Conservation (phyloP, 1,139 yeast genomes). For the Saccharomyces hybrid region DNA sequence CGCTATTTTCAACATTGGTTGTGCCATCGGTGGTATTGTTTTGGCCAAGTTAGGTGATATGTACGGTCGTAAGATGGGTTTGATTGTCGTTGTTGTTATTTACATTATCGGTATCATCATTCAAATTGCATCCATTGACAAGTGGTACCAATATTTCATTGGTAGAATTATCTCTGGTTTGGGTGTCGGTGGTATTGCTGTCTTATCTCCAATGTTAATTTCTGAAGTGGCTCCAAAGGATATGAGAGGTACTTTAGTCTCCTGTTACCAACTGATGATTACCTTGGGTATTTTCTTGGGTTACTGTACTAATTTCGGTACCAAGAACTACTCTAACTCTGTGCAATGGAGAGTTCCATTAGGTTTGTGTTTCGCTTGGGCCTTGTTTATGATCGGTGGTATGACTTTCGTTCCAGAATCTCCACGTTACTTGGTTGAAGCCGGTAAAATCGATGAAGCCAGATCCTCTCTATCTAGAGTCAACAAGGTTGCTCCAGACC, state of each 20-base stretch:
- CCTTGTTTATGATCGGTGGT: slow-evolving; percentile 40
- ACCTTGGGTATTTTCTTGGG: slow-evolving; percentile 58
- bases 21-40: slow-evolving; percentile 55
- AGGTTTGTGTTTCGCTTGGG: slow-evolving; percentile 44
- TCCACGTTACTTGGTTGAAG: slow-evolving; percentile 60
- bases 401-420: slow-evolving; percentile 69
- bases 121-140: slow-evolving; percentile 48
- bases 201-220: slow-evolving; percentile 55
- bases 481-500: slow-evolving; percentile 39
- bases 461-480: slow-evolving; percentile 35
- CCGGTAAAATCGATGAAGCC: slow-evolving; percentile 49
- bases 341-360: slow-evolving; percentile 57
- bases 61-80: slow-evolving; percentile 53
- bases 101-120: slow-evolving; percentile 57
- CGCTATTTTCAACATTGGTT: slow-evolving; percentile 61
- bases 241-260: slow-evolving; percentile 59
- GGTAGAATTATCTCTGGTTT: slow-evolving; percentile 59
- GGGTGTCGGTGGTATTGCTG: slow-evolving; percentile 58
- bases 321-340: slow-evolving; percentile 39
- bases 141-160: slow-evolving; percentile 48
- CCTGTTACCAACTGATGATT: slow-evolving; percentile 57
- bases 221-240: slow-evolving; percentile 61
- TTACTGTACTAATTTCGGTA: slow-evolving; percentile 54
- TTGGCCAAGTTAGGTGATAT: slow-evolving; percentile 50
- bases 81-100: slow-evolving; percentile 47